Evolutionary conservation across 495 filamentous ascomycete genomes (phyloP).

Genomic region (Penicillium pancosmium): DNA sequence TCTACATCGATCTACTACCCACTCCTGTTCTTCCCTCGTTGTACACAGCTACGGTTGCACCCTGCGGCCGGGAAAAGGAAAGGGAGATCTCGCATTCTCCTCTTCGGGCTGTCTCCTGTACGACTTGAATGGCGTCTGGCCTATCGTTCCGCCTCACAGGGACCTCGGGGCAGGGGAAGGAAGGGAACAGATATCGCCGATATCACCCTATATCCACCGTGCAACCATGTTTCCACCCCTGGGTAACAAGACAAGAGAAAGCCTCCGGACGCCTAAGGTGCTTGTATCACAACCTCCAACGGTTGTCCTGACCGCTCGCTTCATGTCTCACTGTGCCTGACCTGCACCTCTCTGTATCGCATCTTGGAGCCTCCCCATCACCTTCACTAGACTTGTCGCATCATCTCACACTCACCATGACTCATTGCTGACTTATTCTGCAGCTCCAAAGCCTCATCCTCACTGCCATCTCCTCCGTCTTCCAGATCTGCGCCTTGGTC

Average conservation of each 20-base stretch:
- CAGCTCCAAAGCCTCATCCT: slow-evolving; percentile 80
- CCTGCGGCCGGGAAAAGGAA: slow-evolving; percentile 13
- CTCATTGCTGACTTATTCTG: slow-evolving; percentile 19
- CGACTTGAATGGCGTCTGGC: slow-evolving; percentile 13
- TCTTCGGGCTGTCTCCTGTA: slow-evolving; percentile 22
- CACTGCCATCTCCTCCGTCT: slow-evolving; percentile 78
- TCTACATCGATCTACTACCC: slow-evolving; percentile 17
- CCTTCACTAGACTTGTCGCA: background rate
- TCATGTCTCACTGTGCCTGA: slow-evolving; percentile 21
- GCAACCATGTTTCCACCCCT: background rate
- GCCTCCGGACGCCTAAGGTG: background rate
- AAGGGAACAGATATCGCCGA: background rate
- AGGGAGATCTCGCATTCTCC: slow-evolving; percentile 26
- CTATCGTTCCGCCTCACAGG: background rate
- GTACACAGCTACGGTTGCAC: slow-evolving; percentile 20
- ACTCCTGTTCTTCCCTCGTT: slow-evolving; percentile 15
- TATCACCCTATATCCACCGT: slow-evolving; percentile 1
- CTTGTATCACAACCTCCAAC: slow-evolving; percentile 8
- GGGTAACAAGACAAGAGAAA: slow-evolving; percentile 1
- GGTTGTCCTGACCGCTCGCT: background rate
- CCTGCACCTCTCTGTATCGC: background rate
- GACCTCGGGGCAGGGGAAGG: background rate
- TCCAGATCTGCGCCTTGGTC: slow-evolving; percentile 78
- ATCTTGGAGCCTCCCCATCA: slow-evolving; percentile 10
- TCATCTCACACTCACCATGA: background rate